Base-by-base conservation (phyloP, 1,139 yeast species). In the Kodamaea alishanica region DNA sequence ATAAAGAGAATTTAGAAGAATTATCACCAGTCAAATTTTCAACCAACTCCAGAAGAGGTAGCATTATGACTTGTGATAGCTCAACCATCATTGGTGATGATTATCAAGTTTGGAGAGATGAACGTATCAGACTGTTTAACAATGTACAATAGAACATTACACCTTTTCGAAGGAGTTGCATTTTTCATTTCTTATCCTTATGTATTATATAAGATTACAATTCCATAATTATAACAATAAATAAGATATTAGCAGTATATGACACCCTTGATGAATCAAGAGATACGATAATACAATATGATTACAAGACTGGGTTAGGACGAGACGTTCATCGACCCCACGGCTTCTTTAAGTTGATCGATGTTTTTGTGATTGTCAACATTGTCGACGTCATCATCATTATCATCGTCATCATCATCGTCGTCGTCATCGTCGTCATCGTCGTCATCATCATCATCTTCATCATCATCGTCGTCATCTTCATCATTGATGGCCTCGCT, bases 331-430 rank as follows among this genome's bases (percentile, higher is more conserved):
- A 11, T 66, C 70, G 9, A 12, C 9, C 24, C 35, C 20, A 15
- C 20, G 20, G 20, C 20, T 15, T 15, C 20, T 15, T 15, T 15
- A 15, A 15, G 20, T 15, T 15, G 20, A 15, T 63, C 67, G 24
- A 65, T 71, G 22, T 66, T 71, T 8, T 62, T 71, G n/a, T n/a
- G n/a, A 10, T 62, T 72, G 24, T 65, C 72, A 6, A 65, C 71
- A 15, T 67, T 68, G 26, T 66, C 72, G 9, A 67, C 75, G 11
- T 70, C 75, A 22, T 69, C 74, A 11, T 67, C 73, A 15, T 68
- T 74, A n/a, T 70, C 77, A 8, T 68, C 71, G 8, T 65, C 71
- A 9, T 67, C 73, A 2, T 66, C 75, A 8, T 70, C 71, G 3
- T 68, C 73, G 22, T 57, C 63, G 6, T 63, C 67, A 9, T 63